Percentiles rank a stretch among this genome's conserved stretches.
Evolutionary conservation across 1,139 yeast species (phyloP).

Genomic region (Yamadazyma dushanensis): DNA sequence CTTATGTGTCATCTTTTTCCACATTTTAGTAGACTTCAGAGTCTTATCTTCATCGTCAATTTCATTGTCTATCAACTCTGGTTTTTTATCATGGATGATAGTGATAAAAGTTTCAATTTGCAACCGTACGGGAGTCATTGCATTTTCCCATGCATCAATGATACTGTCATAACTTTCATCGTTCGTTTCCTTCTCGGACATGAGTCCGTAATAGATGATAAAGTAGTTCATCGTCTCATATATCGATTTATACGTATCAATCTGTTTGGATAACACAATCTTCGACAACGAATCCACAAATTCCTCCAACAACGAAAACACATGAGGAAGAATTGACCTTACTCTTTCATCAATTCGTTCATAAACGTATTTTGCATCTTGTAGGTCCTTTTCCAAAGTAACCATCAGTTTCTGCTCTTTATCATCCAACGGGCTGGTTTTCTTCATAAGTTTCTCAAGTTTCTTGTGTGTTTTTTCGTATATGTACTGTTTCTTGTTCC

Average conservation of each 20-base stretch:
- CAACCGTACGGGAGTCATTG: conserved; percentile 29
- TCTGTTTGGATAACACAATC: conserved; percentile 32
- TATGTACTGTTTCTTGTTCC: conserved; percentile 45
- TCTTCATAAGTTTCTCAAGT: conserved; percentile 43
- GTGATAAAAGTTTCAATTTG: conserved; percentile 40
- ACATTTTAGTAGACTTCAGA: conserved; percentile 24
- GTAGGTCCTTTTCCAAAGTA: conserved; percentile 28
- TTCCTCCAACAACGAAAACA: conserved; percentile 49
- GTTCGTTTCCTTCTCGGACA: conserved; percentile 9
- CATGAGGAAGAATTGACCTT: conserved; percentile 45
- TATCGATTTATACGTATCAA: conserved; percentile 30
- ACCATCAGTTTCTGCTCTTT: conserved; percentile 39
- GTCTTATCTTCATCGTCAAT: conserved; percentile 31
- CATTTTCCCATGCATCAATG: conserved; percentile 34
- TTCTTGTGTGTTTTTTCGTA: conserved; percentile 39
- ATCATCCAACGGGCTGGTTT: conserved; percentile 34
- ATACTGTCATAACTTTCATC: conserved; percentile 24
- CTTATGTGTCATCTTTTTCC: conserved; percentile 28
- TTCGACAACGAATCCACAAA: conserved; percentile 46
- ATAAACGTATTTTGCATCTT: conserved; percentile 31
- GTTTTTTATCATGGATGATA: conserved; percentile 30
- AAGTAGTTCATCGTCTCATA: conserved; percentile 30
- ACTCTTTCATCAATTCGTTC: conserved; percentile 40
- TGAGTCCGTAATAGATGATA: conserved; percentile 40
- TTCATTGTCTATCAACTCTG: conserved; percentile 30